phyloP scores from a whole-genome alignment of 495 filamentous ascomycete genomes.

The Talaromyces wortmannii region DNA sequence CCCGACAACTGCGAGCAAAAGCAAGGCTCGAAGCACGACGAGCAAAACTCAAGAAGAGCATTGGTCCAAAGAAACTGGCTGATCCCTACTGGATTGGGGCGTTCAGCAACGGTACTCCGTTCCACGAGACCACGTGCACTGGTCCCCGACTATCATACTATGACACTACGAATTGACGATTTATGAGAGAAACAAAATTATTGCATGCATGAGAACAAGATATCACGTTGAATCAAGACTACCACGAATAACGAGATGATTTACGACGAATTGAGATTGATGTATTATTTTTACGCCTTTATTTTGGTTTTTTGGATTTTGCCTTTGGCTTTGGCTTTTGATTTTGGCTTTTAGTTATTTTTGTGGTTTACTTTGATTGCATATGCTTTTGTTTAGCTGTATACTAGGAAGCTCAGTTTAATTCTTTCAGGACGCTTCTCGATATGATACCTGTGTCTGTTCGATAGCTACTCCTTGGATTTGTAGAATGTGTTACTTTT shows the following conservation, averaged over 20 bases:
- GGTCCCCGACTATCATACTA: neutral
- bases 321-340: neutral
- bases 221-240: neutral
- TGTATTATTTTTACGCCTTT: neutral
- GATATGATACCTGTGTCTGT: no score
- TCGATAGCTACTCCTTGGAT: no score
- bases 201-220: neutral
- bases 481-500: no score
- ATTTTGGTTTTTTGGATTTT: neutral
- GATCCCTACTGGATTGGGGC: slow-evolving; percentile 1
- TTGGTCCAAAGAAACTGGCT: slow-evolving; percentile 27
- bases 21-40: slow-evolving; percentile 53
- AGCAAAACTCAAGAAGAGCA: slow-evolving; percentile 60
- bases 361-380: no score
- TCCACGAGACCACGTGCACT: neutral
- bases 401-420: neutral
- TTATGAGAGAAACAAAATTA: neutral
- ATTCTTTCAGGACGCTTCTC: neutral
- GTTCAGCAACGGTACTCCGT: neutral
- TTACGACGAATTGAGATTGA: neutral
- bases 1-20: slow-evolving; percentile 53
- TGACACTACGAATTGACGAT: neutral
- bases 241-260: neutral
- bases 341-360: neutral
- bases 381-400: neutral